Percentiles rank a stretch among this genome's conserved stretches.
These are phyloP conservation scores for Aspergillus udagawae DNA, from an alignment of 2,329 filamentous ascomycete species.

Conservation along the genomic window DNA sequence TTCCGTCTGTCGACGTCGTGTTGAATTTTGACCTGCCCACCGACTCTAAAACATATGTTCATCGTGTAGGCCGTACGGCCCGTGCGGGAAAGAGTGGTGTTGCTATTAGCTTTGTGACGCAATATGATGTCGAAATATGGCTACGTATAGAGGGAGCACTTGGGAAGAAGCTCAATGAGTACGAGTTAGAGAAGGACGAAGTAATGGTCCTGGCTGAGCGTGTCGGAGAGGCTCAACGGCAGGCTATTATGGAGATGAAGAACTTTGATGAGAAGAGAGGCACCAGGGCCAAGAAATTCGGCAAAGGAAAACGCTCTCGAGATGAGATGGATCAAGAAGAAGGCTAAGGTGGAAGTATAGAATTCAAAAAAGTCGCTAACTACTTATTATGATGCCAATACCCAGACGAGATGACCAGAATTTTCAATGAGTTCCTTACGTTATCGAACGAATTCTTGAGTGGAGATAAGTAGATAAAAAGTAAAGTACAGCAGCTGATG, in stretches of 20 bases:
- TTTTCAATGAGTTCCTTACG: neutral
- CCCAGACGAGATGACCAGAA: neutral
- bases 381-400: neutral
- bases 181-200: slow-evolving; percentile 70
- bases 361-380: neutral
- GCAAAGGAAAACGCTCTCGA: slow-evolving; percentile 53
- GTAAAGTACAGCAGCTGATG: neutral
- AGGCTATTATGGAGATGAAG: slow-evolving; percentile 80
- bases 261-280: slow-evolving; percentile 65
- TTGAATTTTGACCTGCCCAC: slow-evolving; percentile 80
- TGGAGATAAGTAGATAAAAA: neutral
- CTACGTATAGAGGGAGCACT: slow-evolving; percentile 77
- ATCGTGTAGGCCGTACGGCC: slow-evolving; percentile 82
- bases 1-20: slow-evolving; percentile 84
- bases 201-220: slow-evolving; percentile 75
- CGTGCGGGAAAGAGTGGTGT: slow-evolving; percentile 80
- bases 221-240: slow-evolving; percentile 77
- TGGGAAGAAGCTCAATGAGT: slow-evolving; percentile 69
- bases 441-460: neutral
- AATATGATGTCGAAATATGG: slow-evolving; percentile 82
- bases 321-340: slow-evolving; percentile 74
- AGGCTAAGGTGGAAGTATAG: slow-evolving; percentile 43
- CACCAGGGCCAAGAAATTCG: slow-evolving; percentile 46
- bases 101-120: slow-evolving; percentile 76
- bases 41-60: slow-evolving; percentile 87